These are phyloP conservation scores for Trichoderma semiorbis DNA, from an alignment of 2,329 filamentous ascomycete species.

Conservation along the genomic window DNA sequence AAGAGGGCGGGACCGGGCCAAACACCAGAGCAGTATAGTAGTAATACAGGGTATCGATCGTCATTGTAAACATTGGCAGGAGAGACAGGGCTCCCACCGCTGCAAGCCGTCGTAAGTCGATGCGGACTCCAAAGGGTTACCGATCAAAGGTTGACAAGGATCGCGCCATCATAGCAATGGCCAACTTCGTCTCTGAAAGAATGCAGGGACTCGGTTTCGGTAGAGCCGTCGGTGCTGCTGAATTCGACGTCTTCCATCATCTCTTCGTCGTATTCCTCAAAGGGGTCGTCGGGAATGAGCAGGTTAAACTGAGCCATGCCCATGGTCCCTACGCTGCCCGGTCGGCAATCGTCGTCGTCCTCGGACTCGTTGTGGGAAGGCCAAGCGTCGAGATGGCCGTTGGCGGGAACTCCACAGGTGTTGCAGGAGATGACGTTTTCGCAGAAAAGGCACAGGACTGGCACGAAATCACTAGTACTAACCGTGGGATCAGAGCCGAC, in stretches of 20 bases:
- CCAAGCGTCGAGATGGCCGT: constrained; percentile 21
- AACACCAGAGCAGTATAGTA: background rate
- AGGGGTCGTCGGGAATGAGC: constrained; percentile 31
- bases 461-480: constrained; percentile 54
- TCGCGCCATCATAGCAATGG: constrained; percentile 24
- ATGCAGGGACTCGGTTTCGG: background rate
- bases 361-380: background rate
- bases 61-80: background rate
- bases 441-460: constrained; percentile 45
- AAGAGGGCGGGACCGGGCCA: background rate
- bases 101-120: background rate
- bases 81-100: background rate
- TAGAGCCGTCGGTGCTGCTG: constrained; percentile 21
- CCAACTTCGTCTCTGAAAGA: background rate
- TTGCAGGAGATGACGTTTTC: constrained; percentile 43
- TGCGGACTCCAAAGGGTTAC: background rate
- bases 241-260: constrained; percentile 28
- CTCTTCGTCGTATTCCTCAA: constrained; percentile 40
- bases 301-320: constrained; percentile 31
- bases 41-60: background rate
- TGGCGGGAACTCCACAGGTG: constrained; percentile 34
- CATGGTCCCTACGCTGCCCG: constrained; percentile 23
- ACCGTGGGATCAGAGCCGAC: constrained; percentile 98
- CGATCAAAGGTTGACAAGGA: constrained; percentile 23
- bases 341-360: constrained; percentile 15